Conservation (phyloP, 768 basidiomycete species). For the Lentinula aciculospora region DNA sequence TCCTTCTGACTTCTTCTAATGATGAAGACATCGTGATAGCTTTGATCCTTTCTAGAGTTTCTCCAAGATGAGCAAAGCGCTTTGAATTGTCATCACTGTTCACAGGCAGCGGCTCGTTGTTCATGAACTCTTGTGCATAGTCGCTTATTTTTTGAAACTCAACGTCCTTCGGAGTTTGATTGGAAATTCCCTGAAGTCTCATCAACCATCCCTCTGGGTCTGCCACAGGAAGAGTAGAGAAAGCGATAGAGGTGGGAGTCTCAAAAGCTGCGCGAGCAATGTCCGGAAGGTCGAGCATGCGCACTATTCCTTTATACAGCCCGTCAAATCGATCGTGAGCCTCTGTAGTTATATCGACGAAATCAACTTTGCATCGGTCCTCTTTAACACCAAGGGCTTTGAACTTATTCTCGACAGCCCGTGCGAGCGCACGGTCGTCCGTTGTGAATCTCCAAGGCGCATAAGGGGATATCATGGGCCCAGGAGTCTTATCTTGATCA, state of each 20-base stretch:
- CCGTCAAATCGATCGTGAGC: background rate
- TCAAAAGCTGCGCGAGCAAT: background rate
- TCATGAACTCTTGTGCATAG: background rate
- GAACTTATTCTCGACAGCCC: conserved; percentile 21
- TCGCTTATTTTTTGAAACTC: background rate
- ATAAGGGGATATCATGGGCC: background rate
- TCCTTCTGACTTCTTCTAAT: conserved; percentile 3
- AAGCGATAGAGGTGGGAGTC: background rate
- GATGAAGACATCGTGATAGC: conserved; percentile 1
- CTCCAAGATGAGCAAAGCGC: background rate
- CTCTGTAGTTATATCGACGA: background rate
- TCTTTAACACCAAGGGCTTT: conserved; percentile 19
- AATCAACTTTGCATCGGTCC: conserved; percentile 20
- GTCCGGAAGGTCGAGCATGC: background rate
- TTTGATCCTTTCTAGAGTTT: background rate
- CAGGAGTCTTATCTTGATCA: background rate
- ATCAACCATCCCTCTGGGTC: background rate
- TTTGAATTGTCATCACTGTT: background rate
- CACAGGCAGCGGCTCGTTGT: background rate
- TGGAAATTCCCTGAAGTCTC: background rate
- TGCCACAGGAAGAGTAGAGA: background rate
- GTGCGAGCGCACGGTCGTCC: conserved; percentile 17
- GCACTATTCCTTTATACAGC: background rate
- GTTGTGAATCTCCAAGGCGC: conserved; percentile 23
- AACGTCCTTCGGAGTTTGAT: background rate